Base-by-base conservation (phyloP, 257 asterid genomes). In the Craterostigma plantagineum region DNA sequence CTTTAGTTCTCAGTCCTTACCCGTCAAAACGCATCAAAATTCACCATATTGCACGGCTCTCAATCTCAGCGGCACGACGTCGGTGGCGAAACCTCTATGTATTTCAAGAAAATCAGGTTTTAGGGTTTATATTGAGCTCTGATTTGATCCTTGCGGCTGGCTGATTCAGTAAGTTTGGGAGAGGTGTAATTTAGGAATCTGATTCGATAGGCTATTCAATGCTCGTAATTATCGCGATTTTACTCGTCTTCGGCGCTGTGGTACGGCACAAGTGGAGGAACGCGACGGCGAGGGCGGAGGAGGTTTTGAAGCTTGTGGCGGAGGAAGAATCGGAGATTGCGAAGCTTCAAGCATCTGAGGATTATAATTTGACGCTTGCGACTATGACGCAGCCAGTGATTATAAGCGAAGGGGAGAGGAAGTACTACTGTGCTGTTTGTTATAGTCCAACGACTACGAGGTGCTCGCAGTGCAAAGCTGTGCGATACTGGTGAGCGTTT, bases 401-500 rank as follows among this genome's bases (percentile, higher is more conserved):
- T 23, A 23, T 48, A 11, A 51, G 50, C 0, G 67, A 50, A 64
- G 47, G 46, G 9, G 75, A 71, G 14, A 40, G 48, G 41, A 67
- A 38, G 49, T 41, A 58, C 30, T 56, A 16, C 34, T 71, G 80
- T 47, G 76, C 76, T 30, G 68, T 71, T 48, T 71, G 80, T 36
- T 51, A 52, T 35, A 48, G 70, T 65, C 72, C 63, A 38, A 62
- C 80, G 58, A 59, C 72, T 10, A 71, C 76, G 38, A 62, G 80
- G 70, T 71, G 80, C 35, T 52, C 80, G 16, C 58, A 60, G 65
- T 71, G 80, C 51, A 71, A 71, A 61, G 61, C 70, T 61, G 72
- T 57, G 41, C 61, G 67, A 64, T 71, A 71, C 68, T 71, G 80
- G 80, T 71, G 61, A 64, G 80, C 42, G 42, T 12, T 43, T 7